These are phyloP conservation scores for Coelastrella sp. DNA, from an alignment of 139 green algal genomes.

Conservation along the genomic window DNA sequence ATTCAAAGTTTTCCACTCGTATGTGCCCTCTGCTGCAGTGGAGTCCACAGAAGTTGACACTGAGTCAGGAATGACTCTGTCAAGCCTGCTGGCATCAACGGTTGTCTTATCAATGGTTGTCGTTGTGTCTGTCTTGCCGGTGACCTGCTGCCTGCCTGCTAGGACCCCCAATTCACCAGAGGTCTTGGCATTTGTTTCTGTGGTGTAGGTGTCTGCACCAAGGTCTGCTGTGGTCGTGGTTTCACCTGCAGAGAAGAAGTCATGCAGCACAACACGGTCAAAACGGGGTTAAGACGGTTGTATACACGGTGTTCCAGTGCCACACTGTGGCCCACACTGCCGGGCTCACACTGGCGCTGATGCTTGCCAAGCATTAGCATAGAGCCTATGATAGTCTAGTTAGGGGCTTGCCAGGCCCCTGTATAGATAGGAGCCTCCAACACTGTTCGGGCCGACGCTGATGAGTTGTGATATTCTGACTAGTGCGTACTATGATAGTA, in stretches of 20 bases:
- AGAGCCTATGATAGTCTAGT: not conserved
- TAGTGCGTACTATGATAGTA: not conserved
- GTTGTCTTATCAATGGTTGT: not conserved
- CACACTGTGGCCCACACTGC: too few species aligned
- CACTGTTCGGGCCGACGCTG: not conserved
- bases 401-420: not conserved
- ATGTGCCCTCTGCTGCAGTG: not conserved
- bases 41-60: not conserved
- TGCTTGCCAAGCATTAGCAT: not conserved
- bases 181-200: not conserved
- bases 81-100: not conserved
- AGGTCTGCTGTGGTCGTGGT: not conserved
- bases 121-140: not conserved
- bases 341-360: too few species aligned
- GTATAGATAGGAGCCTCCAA: too few species aligned
- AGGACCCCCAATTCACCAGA: not conserved
- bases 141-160: not conserved
- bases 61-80: not conserved
- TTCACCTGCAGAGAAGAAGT: not conserved
- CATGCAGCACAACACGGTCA: not conserved
- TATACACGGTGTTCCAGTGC: too few species aligned
- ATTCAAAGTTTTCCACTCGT: not conserved
- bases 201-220: not conserved
- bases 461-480: not conserved
- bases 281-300: not conserved